Evolutionary conservation across 176 grass and related monocot genomes (phyloP), one percentile per base, ranked within the genome.

Genomic region (Miscanthus lutarioriparius): DNA sequence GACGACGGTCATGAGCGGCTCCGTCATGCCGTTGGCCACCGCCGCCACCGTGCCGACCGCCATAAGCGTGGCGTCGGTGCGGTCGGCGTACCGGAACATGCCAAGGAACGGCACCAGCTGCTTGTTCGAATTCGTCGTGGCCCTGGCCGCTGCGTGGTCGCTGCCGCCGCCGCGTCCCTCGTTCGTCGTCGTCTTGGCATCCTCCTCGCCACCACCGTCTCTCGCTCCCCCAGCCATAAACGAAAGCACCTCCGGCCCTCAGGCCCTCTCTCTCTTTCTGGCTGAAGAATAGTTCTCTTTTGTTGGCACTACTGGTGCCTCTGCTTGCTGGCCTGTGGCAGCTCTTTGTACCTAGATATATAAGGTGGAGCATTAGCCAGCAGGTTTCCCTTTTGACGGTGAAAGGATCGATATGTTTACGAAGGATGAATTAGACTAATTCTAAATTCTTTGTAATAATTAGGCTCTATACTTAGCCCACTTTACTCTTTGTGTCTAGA

Each of bases 1-100:
- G 43, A 95, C 45, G 69, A 92, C 39, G 2, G 92, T 87, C 92
- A 80, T 92, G 64, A 92, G 25, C 53, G 90, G 92, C 78, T 90
- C 72, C 28, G 82, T 47, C 67, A 89, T 58, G 62, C 92, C 92
- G 65, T 89, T 95, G 23, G 78, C 92, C 70, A 88, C 70, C 30
- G 92, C 89, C 39, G 80, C 90, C 65, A 28, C 64, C 54, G 81
- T 73, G 54, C 92, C 92, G 3, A 95, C 35, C 1, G 28, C 78
- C 87, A 92, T 88, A 33, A 95, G 81, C 44, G 43, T 62, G 3
- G 68, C 20, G 47, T 95, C 93, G 11, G 30, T 9, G 32, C 85
- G 23, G 19, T 78, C 75, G 6, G 93, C 90, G 36, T 85, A 86
- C 84, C 79, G 64, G 87, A 94, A 84, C 87, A 95, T 84, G 67